Base-by-base conservation (phyloP, 2,329 filamentous ascomycete genomes). In the Penicillium sp. region DNA sequence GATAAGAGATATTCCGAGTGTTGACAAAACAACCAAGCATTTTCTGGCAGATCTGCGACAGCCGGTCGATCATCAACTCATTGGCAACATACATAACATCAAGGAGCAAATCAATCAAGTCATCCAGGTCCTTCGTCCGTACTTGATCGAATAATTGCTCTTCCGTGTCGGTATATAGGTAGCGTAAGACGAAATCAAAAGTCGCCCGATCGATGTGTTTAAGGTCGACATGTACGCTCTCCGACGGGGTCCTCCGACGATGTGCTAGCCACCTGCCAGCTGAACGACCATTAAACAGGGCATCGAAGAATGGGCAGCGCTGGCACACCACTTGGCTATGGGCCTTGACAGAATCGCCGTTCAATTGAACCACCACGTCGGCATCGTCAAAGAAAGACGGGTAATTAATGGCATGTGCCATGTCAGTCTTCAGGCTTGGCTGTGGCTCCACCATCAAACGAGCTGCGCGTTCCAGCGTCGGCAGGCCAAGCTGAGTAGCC, bases 1-100 rank as follows among this genome's bases (percentile, higher is more conserved):
- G 75, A 42, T 85, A 82, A 48, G 87, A 87, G 22, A 95, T 85
- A 62, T 95, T 98, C 22, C 90, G 84, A 4, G 82, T 85, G 40
- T 82, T 89, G n/a, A 89, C 81, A 68, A 93, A 94, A 40, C 80
- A 81, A 28, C 89, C 90, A 49, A 97, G 79, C 18, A 89, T 72
- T 48, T 80, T 82, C 65, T 98, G 93, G 65, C 93, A 97, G 23
- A 94, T 82, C 64, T 95, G 87, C 4, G 88, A 89, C 4, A 98
- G 73, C 6, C 90, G 80, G 64, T 96, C 89, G 38, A 98, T 78
- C 90, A 98, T 96, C 47, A 98, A 73, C 67, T 98, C 91, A 63
- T 98, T 93, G 10, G 90, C 89, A 42, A 88, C 85, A 46, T 82
- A 82, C 78, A 97, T 85, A 36, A 97, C 87, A 58, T 95, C 89